A percentile compares a stretch with the other conserved stretches of the same genome.
phyloP scores from a whole-genome alignment of 2,329 filamentous ascomycete genomes.

The Podosphaera leucotricha region DNA sequence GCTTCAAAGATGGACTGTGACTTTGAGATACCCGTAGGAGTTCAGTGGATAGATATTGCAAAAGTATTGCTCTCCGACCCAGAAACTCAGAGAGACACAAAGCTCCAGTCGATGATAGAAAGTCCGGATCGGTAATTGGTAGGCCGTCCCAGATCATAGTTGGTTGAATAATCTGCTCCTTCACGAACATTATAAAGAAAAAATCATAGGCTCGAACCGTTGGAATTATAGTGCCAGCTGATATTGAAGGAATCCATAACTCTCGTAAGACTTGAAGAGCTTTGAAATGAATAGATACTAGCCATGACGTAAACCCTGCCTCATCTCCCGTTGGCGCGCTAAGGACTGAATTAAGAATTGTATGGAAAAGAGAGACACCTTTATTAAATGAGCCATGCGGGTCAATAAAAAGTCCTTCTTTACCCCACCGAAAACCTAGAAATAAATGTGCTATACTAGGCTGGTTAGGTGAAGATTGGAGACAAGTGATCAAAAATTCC shows the following conservation, averaged over 20 bases:
- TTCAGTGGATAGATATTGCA: slow-evolving; percentile 72
- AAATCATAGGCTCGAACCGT: slow-evolving; percentile 64
- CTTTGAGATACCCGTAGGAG: slow-evolving; percentile 53
- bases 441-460: slow-evolving; percentile 80
- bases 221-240: slow-evolving; percentile 46
- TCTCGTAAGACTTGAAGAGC: slow-evolving; percentile 52
- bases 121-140: slow-evolving; percentile 34
- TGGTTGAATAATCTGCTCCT: slow-evolving; percentile 45
- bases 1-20: slow-evolving; percentile 44
- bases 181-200: slow-evolving; percentile 51
- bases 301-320: slow-evolving; percentile 35
- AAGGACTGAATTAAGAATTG: slow-evolving; percentile 47
- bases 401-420: slow-evolving; percentile 44
- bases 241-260: slow-evolving; percentile 65
- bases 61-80: slow-evolving; percentile 46
- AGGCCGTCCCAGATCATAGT: slow-evolving; percentile 53
- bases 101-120: slow-evolving; percentile 26
- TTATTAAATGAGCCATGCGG: slow-evolving; percentile 46
- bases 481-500: slow-evolving; percentile 62
- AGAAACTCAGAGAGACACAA: slow-evolving; percentile 37
- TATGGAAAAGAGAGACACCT: slow-evolving; percentile 61
- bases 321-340: slow-evolving; percentile 38
- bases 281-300: slow-evolving; percentile 43
- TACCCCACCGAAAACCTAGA: slow-evolving; percentile 63
- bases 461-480: slow-evolving; percentile 48